Conservation (phyloP, 73 alveolate genomes). For the Stentor coeruleus region DNA sequence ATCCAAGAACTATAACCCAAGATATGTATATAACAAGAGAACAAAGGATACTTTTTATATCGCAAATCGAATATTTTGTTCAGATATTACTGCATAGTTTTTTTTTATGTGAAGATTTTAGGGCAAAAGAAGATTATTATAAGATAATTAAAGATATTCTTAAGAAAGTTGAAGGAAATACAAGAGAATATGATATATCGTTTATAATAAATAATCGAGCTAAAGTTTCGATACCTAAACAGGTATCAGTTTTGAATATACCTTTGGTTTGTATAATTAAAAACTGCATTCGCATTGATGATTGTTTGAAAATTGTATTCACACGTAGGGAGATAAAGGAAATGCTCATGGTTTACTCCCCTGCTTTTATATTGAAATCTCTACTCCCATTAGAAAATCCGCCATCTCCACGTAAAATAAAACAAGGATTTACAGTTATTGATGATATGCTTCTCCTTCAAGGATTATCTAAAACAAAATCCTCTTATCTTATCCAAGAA, state of each 20-base stretch:
- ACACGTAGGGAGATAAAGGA: not conserved
- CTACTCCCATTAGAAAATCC: not conserved
- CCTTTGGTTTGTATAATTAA: not conserved
- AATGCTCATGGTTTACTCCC: not conserved
- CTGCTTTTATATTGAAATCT: not conserved
- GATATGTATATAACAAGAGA: not conserved
- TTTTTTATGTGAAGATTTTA: not conserved
- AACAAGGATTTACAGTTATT: not conserved
- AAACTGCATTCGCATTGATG: not conserved
- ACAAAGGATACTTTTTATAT: not conserved
- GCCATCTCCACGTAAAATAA: not conserved
- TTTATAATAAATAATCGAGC: not conserved
- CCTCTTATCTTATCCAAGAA: not conserved
- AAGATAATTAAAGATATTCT: not conserved
- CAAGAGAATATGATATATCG: not conserved
- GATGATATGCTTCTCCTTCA: slow-evolving; percentile 1
- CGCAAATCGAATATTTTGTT: not conserved
- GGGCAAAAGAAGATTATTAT: not conserved
- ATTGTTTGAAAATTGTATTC: not conserved
- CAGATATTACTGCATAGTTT: not conserved
- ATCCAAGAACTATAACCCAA: not conserved
- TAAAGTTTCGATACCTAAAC: not conserved
- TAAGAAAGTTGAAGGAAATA: not conserved
- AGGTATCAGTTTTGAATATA: not conserved
- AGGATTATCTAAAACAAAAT: slow-evolving; percentile 1